These are phyloP conservation scores for Boletus rufocinnamomeus DNA, from an alignment of 768 basidiomycete species.

Conservation along the genomic window DNA sequence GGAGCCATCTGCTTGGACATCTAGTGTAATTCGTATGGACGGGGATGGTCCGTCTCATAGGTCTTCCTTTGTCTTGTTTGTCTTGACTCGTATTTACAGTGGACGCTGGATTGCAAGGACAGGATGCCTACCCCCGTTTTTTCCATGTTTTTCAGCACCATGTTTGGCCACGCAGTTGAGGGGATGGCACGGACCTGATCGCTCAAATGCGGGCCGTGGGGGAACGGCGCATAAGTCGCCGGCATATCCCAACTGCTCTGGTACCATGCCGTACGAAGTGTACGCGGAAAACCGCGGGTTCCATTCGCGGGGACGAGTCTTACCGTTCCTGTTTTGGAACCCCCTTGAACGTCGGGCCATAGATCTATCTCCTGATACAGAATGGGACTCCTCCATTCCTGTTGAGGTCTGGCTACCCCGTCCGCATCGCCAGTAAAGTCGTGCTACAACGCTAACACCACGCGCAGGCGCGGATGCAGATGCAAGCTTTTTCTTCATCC, in stretches of 20 bases:
- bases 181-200: neutral
- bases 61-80: neutral
- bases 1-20: neutral
- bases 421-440: no score
- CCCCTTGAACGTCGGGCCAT: neutral
- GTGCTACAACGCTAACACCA: no score
- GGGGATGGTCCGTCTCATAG: constrained; percentile 2
- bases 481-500: no score
- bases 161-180: neutral
- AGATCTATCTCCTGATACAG: constrained; percentile 15
- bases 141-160: neutral
- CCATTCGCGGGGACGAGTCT: constrained; percentile 13
- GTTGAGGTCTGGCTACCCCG: neutral
- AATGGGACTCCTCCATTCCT: neutral
- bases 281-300: constrained; percentile 3
- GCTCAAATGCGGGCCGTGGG: neutral
- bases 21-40: neutral
- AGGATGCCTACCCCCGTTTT: neutral
- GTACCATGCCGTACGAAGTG: neutral
- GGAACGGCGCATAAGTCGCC: constrained; percentile 5
- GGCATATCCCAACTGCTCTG: neutral
- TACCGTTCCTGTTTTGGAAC: constrained; percentile 4
- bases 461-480: no score
- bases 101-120: neutral
- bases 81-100: neutral